Conservation (phyloP, 768 basidiomycete species). For the Cystobasidium ongulense region DNA sequence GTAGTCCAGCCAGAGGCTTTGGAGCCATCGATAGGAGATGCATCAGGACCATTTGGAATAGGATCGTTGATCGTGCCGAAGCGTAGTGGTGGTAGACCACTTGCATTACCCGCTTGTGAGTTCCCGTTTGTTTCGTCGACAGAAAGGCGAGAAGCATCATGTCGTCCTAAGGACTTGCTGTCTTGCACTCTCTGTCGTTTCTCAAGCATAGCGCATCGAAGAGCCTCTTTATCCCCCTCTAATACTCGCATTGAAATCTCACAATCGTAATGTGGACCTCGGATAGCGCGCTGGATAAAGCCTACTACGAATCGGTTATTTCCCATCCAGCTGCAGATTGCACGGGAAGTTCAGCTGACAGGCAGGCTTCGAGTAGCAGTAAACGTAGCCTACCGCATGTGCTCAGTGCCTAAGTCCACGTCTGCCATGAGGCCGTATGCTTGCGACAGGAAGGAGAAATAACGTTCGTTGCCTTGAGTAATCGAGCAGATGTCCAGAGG, state of each 20-base stretch:
- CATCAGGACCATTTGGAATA: conserved; percentile 24
- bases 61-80: conserved; percentile 30
- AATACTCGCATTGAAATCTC: conserved; percentile 63
- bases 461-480: conserved; percentile 57
- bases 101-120: background rate
- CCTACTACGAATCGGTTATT: conserved; percentile 68
- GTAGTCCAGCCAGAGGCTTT: conserved; percentile 48
- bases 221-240: conserved; percentile 57
- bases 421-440: conserved; percentile 77
- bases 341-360: background rate
- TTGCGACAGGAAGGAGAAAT: conserved; percentile 75
- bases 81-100: background rate
- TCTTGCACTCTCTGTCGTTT: conserved; percentile 39
- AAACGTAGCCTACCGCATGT: conserved; percentile 53
- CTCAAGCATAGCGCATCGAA: conserved; percentile 56
- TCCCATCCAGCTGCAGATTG: conserved; percentile 56
- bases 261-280: conserved; percentile 59
- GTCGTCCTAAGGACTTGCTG: too few species aligned
- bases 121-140: too few species aligned
- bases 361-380: background rate
- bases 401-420: conserved; percentile 56
- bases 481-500: conserved; percentile 68
- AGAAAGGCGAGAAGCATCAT: too few species aligned
- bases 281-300: conserved; percentile 58
- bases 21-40: conserved; percentile 32